Evolutionary conservation across 257 asterid species (phyloP), one percentile per base, ranked within the genome.

Genomic region (Nicotiana obtusifolia): DNA sequence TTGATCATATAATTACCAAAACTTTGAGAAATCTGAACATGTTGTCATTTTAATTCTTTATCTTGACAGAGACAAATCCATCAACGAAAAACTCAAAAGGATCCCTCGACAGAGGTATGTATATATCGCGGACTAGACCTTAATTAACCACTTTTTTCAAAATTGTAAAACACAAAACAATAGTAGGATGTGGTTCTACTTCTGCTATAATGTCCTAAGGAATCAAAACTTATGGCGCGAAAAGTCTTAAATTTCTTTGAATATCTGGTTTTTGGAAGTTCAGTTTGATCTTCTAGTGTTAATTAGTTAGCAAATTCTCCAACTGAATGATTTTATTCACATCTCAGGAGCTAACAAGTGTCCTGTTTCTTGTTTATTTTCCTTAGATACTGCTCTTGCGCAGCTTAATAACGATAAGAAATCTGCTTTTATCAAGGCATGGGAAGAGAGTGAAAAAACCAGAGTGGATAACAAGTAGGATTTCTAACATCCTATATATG

Each of bases 361-460:
- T 15, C 7, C 30, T 49, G 61, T 24, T 44, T 73, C 79, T 47
- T 47, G 83, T 68, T 76, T 41, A 0, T 41, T 78, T 80, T 5
- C 77, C 64, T 33, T 87, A 94, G 98, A 94, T 88, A 81, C 88
- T 85, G 94, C 94, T 86, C 97, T 94, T 47, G 90, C 98, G 28
- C 85, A 90, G 88, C 89, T 94, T 81, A 91, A 86, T 56, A 86
- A 78, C 14, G 95, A 94, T 22, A 94, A 94, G 89, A 90, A 78
- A 80, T 30, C 80, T 80, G 91, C 97, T 5, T 91, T 84, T 82
- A 81, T 93, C 81, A 91, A 90, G 87, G 98, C 98, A 57, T 94
- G 97, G 98, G 98, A 93, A 83, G 97, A 94, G 28, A 86, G 89
- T 61, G 97, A 93, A 84, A 93, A 92, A 22, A 47, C 87, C 86